Evolutionary conservation across 1,284 basidiomycete genomes (phyloP), one percentile per base, ranked within the genome.

Genomic region (Trichosporon sp.): DNA sequence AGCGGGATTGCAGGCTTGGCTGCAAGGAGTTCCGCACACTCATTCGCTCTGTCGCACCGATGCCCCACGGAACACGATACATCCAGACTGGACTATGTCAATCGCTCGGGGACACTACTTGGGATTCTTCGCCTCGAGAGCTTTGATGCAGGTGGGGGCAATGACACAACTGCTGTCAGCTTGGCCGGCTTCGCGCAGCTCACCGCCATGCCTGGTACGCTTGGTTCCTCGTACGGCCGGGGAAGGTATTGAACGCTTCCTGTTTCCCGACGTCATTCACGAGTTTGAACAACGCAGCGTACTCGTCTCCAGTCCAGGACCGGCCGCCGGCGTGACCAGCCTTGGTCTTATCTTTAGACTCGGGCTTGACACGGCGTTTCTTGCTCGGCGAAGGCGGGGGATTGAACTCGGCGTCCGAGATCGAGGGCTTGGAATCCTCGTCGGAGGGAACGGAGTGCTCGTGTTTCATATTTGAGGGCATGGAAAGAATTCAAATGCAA

Each of bases 161-260:
- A 63, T 63, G 19, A 32, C 37, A 32, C 32, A 35, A 4, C 59
- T 63, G 35, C 2, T n/a, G 35, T 67, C 51, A 67, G 66, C 31
- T 38, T 2, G 38, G 11, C 21, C 2, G 1, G 11, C 65, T 2
- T 4, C 1, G 1, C 16, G 4, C 0, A 35, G 65, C 69, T 56
- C 43, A 70, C 71, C 69, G 67, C 72, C 72, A 73, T 4, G 70
- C 65, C n/a, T 59, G 19, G 16, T 64, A 66, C 16, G 65, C 64
- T 68, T 74, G 73, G 37, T 70, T 63, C 35, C 12, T 40, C 1
- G 68, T 66, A 21, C 70, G 73, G 32, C 70, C 68, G 8, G 59
- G 64, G 7, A 73, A 48, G n/a, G 65, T 68, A 10, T 11, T 19
- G 32, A 19, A 31, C 63, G 35, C 16, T 7, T 21, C 16, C 1